Evolutionary conservation across 2,329 filamentous ascomycete genomes (phyloP).

Genomic region (Phaeomoniella chlamydospora): DNA sequence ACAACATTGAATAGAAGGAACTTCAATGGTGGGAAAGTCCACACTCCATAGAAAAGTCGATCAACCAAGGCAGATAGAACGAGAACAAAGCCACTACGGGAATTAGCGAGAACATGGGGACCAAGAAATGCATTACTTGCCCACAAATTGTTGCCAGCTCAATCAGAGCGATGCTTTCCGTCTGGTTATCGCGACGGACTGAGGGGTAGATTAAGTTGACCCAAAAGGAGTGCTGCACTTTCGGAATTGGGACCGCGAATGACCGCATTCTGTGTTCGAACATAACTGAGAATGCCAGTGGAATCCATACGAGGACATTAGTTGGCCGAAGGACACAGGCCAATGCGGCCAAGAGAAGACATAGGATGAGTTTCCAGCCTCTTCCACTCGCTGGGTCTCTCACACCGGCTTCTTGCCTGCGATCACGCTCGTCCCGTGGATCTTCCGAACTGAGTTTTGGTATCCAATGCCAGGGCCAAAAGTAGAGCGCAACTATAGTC

Average conservation of each 20-base stretch:
- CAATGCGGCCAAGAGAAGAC: constrained; percentile 60
- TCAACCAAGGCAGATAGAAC: constrained; percentile 54
- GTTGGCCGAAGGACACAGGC: constrained; percentile 83
- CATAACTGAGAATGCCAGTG: constrained; percentile 43
- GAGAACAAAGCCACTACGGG: constrained; percentile 40
- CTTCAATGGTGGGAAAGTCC: constrained; percentile 77
- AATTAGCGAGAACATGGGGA: constrained; percentile 5
- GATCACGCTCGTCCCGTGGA: background rate
- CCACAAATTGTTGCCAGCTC: constrained; percentile 51
- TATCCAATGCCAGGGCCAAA: constrained; percentile 71
- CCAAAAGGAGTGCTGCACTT: background rate
- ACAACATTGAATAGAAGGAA: constrained; percentile 86
- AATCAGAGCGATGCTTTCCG: constrained; percentile 24
- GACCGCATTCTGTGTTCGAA: constrained; percentile 23
- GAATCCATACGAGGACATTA: constrained; percentile 73
- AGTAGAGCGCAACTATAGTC: constrained; percentile 62
- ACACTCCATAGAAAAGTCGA: constrained; percentile 64
- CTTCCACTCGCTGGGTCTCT: constrained; percentile 4
- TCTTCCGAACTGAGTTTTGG: constrained; percentile 11
- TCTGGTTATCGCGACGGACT: background rate
- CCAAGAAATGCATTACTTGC: constrained; percentile 13
- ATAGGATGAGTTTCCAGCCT: constrained; percentile 38
- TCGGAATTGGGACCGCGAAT: constrained; percentile 13
- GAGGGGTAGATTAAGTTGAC: background rate
- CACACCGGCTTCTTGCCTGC: background rate